Base-by-base conservation (phyloP, 2,329 filamentous ascomycete species). In the Thelonectria olida region DNA sequence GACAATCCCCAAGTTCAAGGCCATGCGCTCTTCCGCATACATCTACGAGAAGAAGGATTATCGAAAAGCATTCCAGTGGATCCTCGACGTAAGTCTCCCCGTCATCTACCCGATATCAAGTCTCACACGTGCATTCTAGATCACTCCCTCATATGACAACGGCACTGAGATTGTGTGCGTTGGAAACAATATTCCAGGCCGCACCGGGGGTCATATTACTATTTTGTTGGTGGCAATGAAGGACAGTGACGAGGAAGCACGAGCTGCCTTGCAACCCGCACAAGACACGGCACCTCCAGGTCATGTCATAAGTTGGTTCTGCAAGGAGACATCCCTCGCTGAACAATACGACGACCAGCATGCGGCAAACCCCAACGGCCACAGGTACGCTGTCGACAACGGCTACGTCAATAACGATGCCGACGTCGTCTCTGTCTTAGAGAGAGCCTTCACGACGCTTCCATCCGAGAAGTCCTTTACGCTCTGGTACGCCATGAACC, bases 401-500 rank as follows among this genome's bases (percentile, higher is more conserved):
- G 79, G 76, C 1, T 86, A 84, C 67, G 69, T 86, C 22, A 57
- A 71, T 4, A 81, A 85, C 67, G 77, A 82, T 36, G 76, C 74
- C 2, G 79, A 85, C 63, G 78, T 85, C 0, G 70, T 78, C 0
- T 66, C 71, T 1, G 78, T 82, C 0, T 71, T 86, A 19, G 78
- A 83, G 62, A 63, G 73, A 22, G 79, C 81, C 1, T 85, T 85
- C 63, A 81, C 78, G 0, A 81, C 78, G 1, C 71, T 86, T 25
- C 84, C 84, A 0, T 74, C 75, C 7, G 70, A 70, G 20, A 80
- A 83, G 67, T 74, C 79, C 1, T 82, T 81, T 48, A 72, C 81
- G 1, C 71, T 86, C 10, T 87, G 82, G 78, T 84, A 79, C 66
- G 68, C 79, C 9, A 85, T 86, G 83, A 76, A 74, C 27, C 84